Evolutionary conservation across 1,139 yeast genomes (phyloP).

Genomic region (Lodderomyces metapsilosis): DNA sequence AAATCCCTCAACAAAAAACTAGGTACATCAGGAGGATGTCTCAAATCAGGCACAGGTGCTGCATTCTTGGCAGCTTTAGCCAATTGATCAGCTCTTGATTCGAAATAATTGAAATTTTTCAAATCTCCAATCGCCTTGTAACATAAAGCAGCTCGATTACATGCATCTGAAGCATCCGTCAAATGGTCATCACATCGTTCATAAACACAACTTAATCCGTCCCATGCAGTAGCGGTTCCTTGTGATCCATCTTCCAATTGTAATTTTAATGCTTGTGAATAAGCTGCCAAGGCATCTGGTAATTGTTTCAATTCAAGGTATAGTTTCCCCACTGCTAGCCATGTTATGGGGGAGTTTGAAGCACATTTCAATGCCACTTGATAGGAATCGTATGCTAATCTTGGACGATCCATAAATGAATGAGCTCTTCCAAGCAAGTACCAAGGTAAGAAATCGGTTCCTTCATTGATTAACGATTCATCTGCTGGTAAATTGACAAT

Average conservation of each 20-base stretch:
- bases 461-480: constrained; percentile 19
- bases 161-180: constrained; percentile 60
- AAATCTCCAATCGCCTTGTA: constrained; percentile 48
- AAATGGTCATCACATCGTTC: constrained; percentile 62
- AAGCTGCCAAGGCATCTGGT: constrained; percentile 66
- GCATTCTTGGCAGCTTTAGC: constrained; percentile 42
- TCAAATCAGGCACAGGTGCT: constrained; percentile 42
- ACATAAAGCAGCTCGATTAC: constrained; percentile 50
- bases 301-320: constrained; percentile 59
- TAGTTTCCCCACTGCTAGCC: constrained; percentile 65
- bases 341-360: constrained; percentile 54
- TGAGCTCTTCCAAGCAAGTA: constrained; percentile 57
- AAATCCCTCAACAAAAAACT: constrained; percentile 45
- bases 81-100: constrained; percentile 41
- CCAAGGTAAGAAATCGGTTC: constrained; percentile 53
- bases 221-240: constrained; percentile 63
- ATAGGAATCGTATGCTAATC: constrained; percentile 55
- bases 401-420: constrained; percentile 43
- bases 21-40: constrained; percentile 54
- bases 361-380: constrained; percentile 58
- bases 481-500: constrained; percentile 29
- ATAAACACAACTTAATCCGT: constrained; percentile 62
- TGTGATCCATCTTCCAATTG: constrained; percentile 49
- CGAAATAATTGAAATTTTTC: constrained; percentile 39
- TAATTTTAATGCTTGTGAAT: constrained; percentile 59